A percentile compares a stretch with the other conserved stretches of the same genome.
Conservation (phyloP, 768 basidiomycete species). For the Agaricus blazei region DNA sequence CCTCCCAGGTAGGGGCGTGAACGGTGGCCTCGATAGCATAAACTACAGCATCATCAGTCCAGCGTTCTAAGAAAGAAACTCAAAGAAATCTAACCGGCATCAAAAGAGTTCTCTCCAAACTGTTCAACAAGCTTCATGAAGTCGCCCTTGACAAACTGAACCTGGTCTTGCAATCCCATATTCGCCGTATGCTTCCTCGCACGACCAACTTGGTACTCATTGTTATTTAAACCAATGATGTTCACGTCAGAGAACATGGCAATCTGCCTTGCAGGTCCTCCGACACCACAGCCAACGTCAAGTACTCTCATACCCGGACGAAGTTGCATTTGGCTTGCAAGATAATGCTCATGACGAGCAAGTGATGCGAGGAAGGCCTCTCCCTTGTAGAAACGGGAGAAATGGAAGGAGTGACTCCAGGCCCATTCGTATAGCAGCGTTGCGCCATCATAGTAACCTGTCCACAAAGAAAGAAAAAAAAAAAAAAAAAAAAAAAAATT, state of each 20-base stretch:
- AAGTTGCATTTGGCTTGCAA: slow-evolving; percentile 80
- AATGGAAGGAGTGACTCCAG: slow-evolving; percentile 91
- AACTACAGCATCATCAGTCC: slow-evolving; percentile 36
- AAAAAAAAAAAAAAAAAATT: neutral
- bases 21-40: slow-evolving; percentile 98
- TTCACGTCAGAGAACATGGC: slow-evolving; percentile 83
- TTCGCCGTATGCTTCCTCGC: slow-evolving; percentile 77
- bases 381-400: slow-evolving; percentile 95
- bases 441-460: slow-evolving; percentile 95
- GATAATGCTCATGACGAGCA: slow-evolving; percentile 97
- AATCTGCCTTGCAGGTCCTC: slow-evolving; percentile 95
- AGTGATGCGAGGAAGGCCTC: slow-evolving; percentile 69
- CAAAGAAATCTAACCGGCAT: slow-evolving; percentile 64
- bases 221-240: slow-evolving; percentile 91
- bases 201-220: slow-evolving; percentile 89
- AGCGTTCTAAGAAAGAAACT: neutral
- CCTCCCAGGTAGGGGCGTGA: slow-evolving; percentile 94
- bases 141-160: slow-evolving; percentile 87
- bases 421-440: slow-evolving; percentile 95
- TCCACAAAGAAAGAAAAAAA: neutral
- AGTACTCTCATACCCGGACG: slow-evolving; percentile 92
- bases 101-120: slow-evolving; percentile 91
- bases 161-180: slow-evolving; percentile 69
- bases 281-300: slow-evolving; percentile 97
- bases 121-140: slow-evolving; percentile 93